Evolutionary conservation across 2,329 filamentous ascomycete genomes (phyloP), one percentile per base, ranked within the genome.

Genomic region (Uncinocarpus reesii): DNA sequence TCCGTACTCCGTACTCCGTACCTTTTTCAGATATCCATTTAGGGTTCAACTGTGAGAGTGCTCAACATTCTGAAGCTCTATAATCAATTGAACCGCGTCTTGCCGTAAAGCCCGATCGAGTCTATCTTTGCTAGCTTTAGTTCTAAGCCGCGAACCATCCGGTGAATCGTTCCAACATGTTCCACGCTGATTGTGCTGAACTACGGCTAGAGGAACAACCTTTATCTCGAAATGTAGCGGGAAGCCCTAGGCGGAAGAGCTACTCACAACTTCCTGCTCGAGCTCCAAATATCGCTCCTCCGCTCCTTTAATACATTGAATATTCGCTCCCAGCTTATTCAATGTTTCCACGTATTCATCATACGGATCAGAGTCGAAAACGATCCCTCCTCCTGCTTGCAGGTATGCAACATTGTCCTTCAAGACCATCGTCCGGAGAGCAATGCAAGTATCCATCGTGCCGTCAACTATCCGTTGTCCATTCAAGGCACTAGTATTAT

Each of bases 301-400:
- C 1, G 89, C 90, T 44, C 81, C 79, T 51, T 81, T 83, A 64
- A 96, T 89, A 67, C 86, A 92, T 57, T 84, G 78, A 73, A 93
- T 87, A 65, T 94, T 94, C 37, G 87, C 86, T 21, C 84, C 81
- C 41, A 95, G 73, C 75, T 98, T 98, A 73, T 98, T 96, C 71
- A 92, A 86, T 55, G 93, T 95, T 77, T 96, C 87, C 67, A 90
- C 79, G 74, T 89, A 95, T 67, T 96, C 92, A 55, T 95, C 86
- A 59, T 84, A 83, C 28, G 77, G 84, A 62, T 94, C 89, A 34
- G 86, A 93, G 67, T 96, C 92, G 61, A 90, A 95, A 36, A 95
- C 89, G 60, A 95, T 95, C 24, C 89, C 89, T 29, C 89, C 89
- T 49, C 72, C 80, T 32, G 81, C 80, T 65, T 98, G 92, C 54